Conservation (phyloP, 2,329 filamentous ascomycete species). For the Magnaporthiopsis rhizophila region DNA sequence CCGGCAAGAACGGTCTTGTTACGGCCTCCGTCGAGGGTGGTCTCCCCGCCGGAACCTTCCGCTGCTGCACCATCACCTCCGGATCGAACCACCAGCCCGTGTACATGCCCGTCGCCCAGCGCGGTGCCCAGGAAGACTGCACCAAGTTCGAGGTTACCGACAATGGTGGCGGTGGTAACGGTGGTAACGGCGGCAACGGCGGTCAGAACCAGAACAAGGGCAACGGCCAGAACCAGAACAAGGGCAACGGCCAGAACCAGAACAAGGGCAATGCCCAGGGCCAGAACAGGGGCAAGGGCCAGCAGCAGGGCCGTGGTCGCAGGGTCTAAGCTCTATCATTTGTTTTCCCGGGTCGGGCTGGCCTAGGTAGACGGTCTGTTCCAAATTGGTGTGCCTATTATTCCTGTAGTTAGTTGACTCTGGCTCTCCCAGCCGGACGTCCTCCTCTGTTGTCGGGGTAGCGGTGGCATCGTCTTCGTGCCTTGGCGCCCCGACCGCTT, state of each 20-base stretch:
- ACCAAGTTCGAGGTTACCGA: slow-evolving; percentile 34
- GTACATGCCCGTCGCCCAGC: slow-evolving; percentile 47
- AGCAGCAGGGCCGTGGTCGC: no score
- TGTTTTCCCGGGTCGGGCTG: background rate
- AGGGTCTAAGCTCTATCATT: background rate
- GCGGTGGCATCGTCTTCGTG: background rate
- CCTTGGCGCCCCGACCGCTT: background rate
- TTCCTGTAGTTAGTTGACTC: background rate
- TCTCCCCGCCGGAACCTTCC: slow-evolving; percentile 38
- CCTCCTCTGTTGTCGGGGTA: background rate
- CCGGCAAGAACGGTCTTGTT: slow-evolving; percentile 37
- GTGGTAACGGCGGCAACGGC: background rate
- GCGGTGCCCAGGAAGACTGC: slow-evolving; percentile 46
- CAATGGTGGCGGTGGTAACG: no score
- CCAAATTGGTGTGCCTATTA: background rate
- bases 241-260: background rate
- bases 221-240: no score
- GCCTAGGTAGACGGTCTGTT: background rate
- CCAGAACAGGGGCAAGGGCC: no score
- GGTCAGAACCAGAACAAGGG: background rate
- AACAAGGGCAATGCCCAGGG: background rate
- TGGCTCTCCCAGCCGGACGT: background rate
- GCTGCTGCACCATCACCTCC: slow-evolving; percentile 43
- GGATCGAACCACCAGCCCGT: slow-evolving; percentile 48
- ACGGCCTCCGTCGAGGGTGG: slow-evolving; percentile 35